Evolutionary conservation across 2,329 filamentous ascomycete species (phyloP).

Genomic region (Xylariaceae sp.): DNA sequence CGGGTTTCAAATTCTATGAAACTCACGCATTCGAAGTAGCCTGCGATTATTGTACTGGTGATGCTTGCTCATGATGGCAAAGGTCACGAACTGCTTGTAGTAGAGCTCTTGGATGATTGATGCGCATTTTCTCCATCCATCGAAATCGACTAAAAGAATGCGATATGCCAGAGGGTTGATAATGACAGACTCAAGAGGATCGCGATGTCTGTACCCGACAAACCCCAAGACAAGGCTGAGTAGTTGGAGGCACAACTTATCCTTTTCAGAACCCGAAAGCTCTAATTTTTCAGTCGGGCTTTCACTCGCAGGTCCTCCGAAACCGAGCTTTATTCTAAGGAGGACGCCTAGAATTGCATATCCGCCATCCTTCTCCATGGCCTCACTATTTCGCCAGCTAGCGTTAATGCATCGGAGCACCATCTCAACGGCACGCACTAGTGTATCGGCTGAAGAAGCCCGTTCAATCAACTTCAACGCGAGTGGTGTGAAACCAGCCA

Average conservation of each 20-base stretch:
- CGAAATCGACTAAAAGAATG: slow-evolving; percentile 86
- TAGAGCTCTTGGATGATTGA: slow-evolving; percentile 81
- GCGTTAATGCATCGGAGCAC: slow-evolving; percentile 83
- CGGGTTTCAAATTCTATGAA: background rate
- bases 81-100: slow-evolving; percentile 87
- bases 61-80: slow-evolving; percentile 87
- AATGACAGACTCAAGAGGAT: slow-evolving; percentile 86
- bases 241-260: slow-evolving; percentile 62
- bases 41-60: slow-evolving; percentile 90
- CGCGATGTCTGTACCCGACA: slow-evolving; percentile 81
- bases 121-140: slow-evolving; percentile 85
- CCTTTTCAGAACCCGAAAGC: slow-evolving; percentile 56
- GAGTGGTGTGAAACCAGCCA: slow-evolving; percentile 88
- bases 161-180: slow-evolving; percentile 95
- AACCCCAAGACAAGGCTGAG: slow-evolving; percentile 81
- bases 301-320: slow-evolving; percentile 42
- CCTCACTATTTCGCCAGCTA: slow-evolving; percentile 97
- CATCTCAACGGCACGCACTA: slow-evolving; percentile 78
- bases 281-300: slow-evolving; percentile 44
- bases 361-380: slow-evolving; percentile 94
- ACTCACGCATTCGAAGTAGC: slow-evolving; percentile 84
- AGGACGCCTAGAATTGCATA: slow-evolving; percentile 87
- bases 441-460: slow-evolving; percentile 69
- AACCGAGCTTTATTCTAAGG: slow-evolving; percentile 79
- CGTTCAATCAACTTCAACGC: slow-evolving; percentile 83